These are phyloP conservation scores for Dactylella cylindrospora DNA, from an alignment of 2,329 filamentous ascomycete species.

Conservation along the genomic window DNA sequence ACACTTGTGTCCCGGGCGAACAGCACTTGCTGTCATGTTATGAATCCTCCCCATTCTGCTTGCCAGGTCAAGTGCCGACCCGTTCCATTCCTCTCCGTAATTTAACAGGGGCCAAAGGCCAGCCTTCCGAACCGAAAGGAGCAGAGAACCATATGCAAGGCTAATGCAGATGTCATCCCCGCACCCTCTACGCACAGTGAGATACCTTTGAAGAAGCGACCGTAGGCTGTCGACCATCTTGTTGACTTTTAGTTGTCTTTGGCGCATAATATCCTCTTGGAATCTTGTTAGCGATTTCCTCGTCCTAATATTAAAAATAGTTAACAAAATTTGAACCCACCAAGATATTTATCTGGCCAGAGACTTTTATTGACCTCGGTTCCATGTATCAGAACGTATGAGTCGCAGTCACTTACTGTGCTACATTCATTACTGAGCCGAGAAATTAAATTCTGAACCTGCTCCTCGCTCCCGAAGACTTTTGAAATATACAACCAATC, in stretches of 20 bases:
- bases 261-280: not conserved
- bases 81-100: not conserved
- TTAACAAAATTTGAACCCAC: not conserved
- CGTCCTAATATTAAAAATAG: too few relatives aligned
- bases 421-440: not conserved
- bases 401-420: slow-evolving; percentile 3
- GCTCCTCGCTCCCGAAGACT: not conserved
- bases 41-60: not conserved
- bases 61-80: not conserved
- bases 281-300: not conserved
- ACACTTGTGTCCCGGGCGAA: too few relatives aligned
- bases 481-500: slow-evolving; percentile 1
- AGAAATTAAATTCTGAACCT: not conserved
- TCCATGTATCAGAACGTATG: not conserved
- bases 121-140: not conserved
- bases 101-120: slow-evolving; percentile 3
- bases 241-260: not conserved
- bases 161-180: not conserved
- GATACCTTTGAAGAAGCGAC: not conserved
- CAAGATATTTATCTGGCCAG: not conserved
- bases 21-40: too few relatives aligned
- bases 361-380: not conserved
- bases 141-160: slow-evolving; percentile 1
- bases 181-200: not conserved
- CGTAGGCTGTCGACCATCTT: not conserved